Evolutionary conservation across 176 grass and related monocot species (phyloP), one percentile per base, ranked within the genome.

Genomic region (Pontederia paniculata): DNA sequence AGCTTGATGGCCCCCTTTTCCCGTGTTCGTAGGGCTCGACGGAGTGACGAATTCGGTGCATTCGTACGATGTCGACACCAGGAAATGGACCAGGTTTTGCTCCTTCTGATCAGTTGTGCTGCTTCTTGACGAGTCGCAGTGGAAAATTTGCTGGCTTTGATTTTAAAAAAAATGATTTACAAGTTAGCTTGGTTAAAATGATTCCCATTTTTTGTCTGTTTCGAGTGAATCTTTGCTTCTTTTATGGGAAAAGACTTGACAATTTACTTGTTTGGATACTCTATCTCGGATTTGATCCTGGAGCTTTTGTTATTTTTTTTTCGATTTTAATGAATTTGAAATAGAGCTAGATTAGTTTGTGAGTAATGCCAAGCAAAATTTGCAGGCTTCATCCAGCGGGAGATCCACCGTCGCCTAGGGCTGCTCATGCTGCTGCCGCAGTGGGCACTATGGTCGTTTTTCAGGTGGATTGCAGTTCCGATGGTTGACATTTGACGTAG

Each of bases 401-500:
- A 50, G 87, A 98, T 13, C 77, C 83, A 13, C 93, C 93, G 3
- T 91, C 87, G 0, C 93, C 78, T 8, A 88, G 93, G 83, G 93
- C 93, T 13, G 93, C 93, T 2, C 93, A 98, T 64, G 70, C 93
- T 1, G 87, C 93, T 20, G 87, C 80, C 58, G 63, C 78, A 22
- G 93, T 98, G 18, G 93, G 93, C 23, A 91, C 87, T 4, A 98
- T 98, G 93, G 87, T 98, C 70, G 93, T 84, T 37, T 91, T 98
- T 63, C 93, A 98, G 93, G 93, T 98, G 75, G 28, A 37, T 37
- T 37, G 28, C 28, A 37, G 7, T 37, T 37, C 28, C 7, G 3
- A 37, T 6, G 7, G 5, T 37, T 2, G 28, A 1, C 7, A 37
- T 37, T 37, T 37, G 28, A 37, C 28, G 28, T 5, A 37, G 28